phyloP scores from a whole-genome alignment of 768 basidiomycete genomes.

The Suillus subluteus region DNA sequence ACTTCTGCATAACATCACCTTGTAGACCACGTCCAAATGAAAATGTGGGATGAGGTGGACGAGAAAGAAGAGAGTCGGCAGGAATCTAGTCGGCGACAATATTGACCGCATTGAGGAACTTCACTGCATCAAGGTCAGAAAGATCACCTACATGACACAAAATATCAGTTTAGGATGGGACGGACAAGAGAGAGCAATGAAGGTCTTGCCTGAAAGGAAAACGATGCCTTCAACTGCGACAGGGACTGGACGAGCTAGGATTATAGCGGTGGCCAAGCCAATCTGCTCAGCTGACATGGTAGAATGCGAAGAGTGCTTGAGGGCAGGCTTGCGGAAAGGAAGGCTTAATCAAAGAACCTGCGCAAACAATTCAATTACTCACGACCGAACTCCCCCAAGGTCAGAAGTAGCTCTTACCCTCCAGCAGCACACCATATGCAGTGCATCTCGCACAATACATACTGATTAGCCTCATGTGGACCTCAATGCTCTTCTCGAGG shows the following conservation, averaged over 20 bases:
- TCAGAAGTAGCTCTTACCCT: constrained; percentile 38
- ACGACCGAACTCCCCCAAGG: neutral
- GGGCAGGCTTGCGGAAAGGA: constrained; percentile 55
- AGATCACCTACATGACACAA: constrained; percentile 30
- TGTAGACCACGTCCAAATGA: constrained; percentile 56
- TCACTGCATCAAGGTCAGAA: constrained; percentile 42
- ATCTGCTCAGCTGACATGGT: constrained; percentile 44
- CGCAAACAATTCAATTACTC: neutral
- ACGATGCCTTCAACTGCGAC: constrained; percentile 49
- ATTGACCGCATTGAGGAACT: constrained; percentile 47
- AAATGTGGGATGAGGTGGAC: constrained; percentile 50
- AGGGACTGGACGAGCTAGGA: constrained; percentile 49
- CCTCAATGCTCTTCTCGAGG: constrained; percentile 46
- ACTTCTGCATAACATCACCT: constrained; percentile 49
- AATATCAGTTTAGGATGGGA: neutral
- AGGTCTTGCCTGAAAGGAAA: constrained; percentile 48
- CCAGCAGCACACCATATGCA: constrained; percentile 50
- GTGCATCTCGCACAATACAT: constrained; percentile 50
- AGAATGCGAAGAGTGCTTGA: constrained; percentile 43
- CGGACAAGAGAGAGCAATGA: neutral
- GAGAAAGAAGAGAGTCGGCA: constrained; percentile 36
- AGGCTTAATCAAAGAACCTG: constrained; percentile 54
- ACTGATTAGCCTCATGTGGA: constrained; percentile 49
- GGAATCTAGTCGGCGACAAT: constrained; percentile 38
- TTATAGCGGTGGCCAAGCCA: constrained; percentile 48